Evolutionary conservation across 106 monocot genomes (phyloP).

Genomic region (Vanilla planifolia): DNA sequence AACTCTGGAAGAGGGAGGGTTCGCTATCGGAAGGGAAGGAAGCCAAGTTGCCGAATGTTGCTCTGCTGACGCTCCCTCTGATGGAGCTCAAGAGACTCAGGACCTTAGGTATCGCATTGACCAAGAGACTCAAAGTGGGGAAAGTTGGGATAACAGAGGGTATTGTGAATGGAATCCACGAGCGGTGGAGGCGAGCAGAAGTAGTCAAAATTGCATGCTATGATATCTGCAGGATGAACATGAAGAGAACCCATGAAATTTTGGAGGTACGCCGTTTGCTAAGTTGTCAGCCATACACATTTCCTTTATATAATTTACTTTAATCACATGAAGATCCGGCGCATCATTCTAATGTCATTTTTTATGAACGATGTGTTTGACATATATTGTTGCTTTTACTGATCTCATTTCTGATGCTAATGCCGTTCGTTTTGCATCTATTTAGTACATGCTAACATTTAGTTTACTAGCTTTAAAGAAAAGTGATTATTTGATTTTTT

Average conservation of each 20-base stretch:
- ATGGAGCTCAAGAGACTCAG: slow-evolving; percentile 61
- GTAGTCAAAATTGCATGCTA: slow-evolving; percentile 88
- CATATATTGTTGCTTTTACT: neutral
- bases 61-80: slow-evolving; percentile 51
- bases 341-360: too few species aligned
- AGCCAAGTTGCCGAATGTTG: slow-evolving; percentile 35
- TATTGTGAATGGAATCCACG: slow-evolving; percentile 96
- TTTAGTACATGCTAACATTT: neutral
- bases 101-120: slow-evolving; percentile 43
- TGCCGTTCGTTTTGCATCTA: neutral
- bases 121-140: slow-evolving; percentile 65
- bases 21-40: neutral
- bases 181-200: slow-evolving; percentile 77
- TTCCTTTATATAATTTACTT: too few species aligned
- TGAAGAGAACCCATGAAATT: slow-evolving; percentile 94
- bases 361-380: neutral
- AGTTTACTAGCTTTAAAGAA: neutral
- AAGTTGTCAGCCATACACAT: too few species aligned
- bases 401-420: too few species aligned
- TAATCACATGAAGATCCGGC: too few species aligned
- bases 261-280: slow-evolving; percentile 57
- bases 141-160: slow-evolving; percentile 94
- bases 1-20: slow-evolving; percentile 32
- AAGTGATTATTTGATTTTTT: neutral
- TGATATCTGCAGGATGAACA: slow-evolving; percentile 78